Evolutionary conservation across 495 filamentous ascomycete genomes (phyloP), one percentile per base, ranked within the genome.

Genomic region (Arthonia radiata): DNA sequence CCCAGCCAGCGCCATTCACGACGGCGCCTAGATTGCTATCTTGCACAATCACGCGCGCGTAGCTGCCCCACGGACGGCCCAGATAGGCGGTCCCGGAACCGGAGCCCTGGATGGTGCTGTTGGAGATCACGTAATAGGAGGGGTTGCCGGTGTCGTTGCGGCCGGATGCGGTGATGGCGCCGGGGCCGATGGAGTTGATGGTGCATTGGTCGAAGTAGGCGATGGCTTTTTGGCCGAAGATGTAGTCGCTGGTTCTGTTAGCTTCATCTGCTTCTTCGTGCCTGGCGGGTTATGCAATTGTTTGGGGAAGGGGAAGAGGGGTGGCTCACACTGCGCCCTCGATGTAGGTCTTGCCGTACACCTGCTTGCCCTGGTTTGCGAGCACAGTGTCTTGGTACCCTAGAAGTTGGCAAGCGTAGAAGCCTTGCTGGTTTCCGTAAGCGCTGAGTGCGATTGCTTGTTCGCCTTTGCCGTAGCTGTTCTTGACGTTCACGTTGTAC

Each of bases 241-340:
- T 62, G 37, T 71, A 72, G 37, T 73, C 69, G 13, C 61, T 61
- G 7, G 59, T n/a, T n/a, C n/a, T n/a, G n/a, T n/a, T n/a, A n/a
- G n/a, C n/a, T n/a, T n/a, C n/a, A n/a, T n/a, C n/a, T n/a, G n/a
- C n/a, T n/a, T n/a, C n/a, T n/a, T n/a, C n/a, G n/a, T n/a, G n/a
- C n/a, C n/a, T n/a, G n/a, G n/a, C n/a, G n/a, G n/a, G n/a, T n/a
- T n/a, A n/a, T n/a, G n/a, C n/a, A n/a, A n/a, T n/a, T n/a, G n/a
- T n/a, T n/a, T n/a, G n/a, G n/a, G n/a, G n/a, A n/a, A n/a, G n/a
- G n/a, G n/a, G n/a, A n/a, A n/a, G n/a, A n/a, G n/a, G n/a, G n/a
- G n/a, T n/a, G n/a, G n/a, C n/a, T n/a, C n/a, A n/a, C n/a, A n/a
- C n/a, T n/a, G n/a, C 60, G 8, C 69, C 69, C 31, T 57, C 47